phyloP scores from a whole-genome alignment of 805 yeast species.

The Saccharomycodes ludwigii region DNA sequence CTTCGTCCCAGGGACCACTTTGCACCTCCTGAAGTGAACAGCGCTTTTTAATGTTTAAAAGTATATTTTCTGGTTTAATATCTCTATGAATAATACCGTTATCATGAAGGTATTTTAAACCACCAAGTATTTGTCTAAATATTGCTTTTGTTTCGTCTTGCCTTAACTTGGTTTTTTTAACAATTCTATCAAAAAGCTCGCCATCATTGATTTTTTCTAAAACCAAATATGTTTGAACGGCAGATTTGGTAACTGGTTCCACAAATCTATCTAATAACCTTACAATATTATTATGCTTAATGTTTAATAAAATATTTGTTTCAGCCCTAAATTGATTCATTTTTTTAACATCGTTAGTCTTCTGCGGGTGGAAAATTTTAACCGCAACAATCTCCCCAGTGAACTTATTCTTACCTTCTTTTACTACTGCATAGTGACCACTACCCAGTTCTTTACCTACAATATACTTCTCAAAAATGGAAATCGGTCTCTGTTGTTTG shows the following conservation, averaged over 20 bases:
- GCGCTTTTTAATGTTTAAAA: slow-evolving; percentile 38
- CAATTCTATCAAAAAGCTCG: slow-evolving; percentile 61
- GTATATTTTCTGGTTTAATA: slow-evolving; percentile 66
- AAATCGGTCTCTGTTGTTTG: slow-evolving; percentile 13
- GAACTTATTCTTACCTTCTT: slow-evolving; percentile 46
- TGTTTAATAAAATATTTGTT: slow-evolving; percentile 48
- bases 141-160: slow-evolving; percentile 52
- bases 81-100: slow-evolving; percentile 66
- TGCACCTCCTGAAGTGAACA: slow-evolving; percentile 18
- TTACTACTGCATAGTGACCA: slow-evolving; percentile 77
- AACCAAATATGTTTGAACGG: slow-evolving; percentile 43
- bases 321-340: slow-evolving; percentile 46
- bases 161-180: slow-evolving; percentile 46
- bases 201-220: slow-evolving; percentile 66
- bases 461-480: slow-evolving; percentile 42
- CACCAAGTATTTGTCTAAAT: slow-evolving; percentile 52
- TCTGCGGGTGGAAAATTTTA: slow-evolving; percentile 55
- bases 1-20: slow-evolving; percentile 31
- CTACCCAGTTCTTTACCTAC: slow-evolving; percentile 51
- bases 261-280: slow-evolving; percentile 46
- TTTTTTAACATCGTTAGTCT: slow-evolving; percentile 27
- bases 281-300: slow-evolving; percentile 62
- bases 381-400: slow-evolving; percentile 59
- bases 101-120: slow-evolving; percentile 55
- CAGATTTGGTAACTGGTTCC: slow-evolving; percentile 36